Evolutionary conservation across 129 eudicot species (phyloP).

Genomic region (Helichrysum umbraculigerum): DNA sequence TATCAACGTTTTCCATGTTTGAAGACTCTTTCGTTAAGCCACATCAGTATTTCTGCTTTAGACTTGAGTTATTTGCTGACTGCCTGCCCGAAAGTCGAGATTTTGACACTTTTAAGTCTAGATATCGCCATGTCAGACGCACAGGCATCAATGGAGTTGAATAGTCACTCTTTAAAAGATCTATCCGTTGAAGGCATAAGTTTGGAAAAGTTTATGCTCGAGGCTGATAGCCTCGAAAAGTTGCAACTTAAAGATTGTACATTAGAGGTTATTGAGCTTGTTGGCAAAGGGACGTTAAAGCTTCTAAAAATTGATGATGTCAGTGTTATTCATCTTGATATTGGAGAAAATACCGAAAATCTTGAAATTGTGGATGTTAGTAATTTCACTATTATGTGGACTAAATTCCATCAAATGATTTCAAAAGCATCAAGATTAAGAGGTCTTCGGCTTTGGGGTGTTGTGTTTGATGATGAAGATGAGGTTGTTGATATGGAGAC

Average conservation of each 20-base stretch:
- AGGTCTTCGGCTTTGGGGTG: conserved; percentile 86
- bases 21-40: conserved; percentile 65
- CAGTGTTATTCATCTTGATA: conserved; percentile 86
- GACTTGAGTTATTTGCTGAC: conserved; percentile 75
- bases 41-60: conserved; percentile 77
- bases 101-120: conserved; percentile 57
- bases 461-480: conserved; percentile 87
- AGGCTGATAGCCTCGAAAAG: conserved; percentile 76
- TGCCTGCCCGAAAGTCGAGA: conserved; percentile 83
- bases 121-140: conserved; percentile 93
- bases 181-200: conserved; percentile 75
- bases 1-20: conserved; percentile 79
- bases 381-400: conserved; percentile 93
- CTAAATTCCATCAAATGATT: conserved; percentile 80
- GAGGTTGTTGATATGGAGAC: conserved; percentile 85
- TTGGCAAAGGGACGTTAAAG: conserved; percentile 72
- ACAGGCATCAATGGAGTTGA: conserved; percentile 73
- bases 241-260: conserved; percentile 87
- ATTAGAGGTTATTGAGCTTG: conserved; percentile 73
- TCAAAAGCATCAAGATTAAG: conserved; percentile 67
- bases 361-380: conserved; percentile 94
- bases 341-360: conserved; percentile 80
- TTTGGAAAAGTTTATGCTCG: conserved; percentile 74
- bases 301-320: conserved; percentile 85
- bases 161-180: conserved; percentile 62